Evolutionary conservation across 2,329 filamentous ascomycete genomes (phyloP), one percentile per base, ranked within the genome.

Genomic region (Tolypocladium nubicola): DNA sequence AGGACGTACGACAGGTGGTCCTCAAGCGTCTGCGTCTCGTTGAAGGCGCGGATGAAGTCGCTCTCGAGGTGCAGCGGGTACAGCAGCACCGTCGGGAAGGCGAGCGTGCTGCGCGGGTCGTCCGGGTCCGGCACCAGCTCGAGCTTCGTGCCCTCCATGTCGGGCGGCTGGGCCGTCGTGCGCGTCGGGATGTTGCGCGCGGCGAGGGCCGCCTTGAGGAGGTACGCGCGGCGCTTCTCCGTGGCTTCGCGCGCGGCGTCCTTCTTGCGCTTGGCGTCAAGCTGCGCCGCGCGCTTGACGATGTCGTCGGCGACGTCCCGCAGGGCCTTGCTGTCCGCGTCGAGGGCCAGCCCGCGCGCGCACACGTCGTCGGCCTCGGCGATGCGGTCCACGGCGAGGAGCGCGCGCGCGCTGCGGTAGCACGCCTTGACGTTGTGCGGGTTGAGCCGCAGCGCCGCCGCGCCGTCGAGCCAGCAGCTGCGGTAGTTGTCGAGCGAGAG

Each of bases 21-120:
- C 9, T 79, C 79, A 35, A 97, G 76, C 19, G 80, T 81, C 64
- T 94, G 85, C 59, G 80, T 83, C 77, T 97, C 94, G 55, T 80
- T 79, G 65, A 96, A 94, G 0, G 83, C 83, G 75, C 96, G 96
- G 72, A 99, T 82, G 65, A 99, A 94, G 71, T 99, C 94, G 1
- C 85, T 88, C 76, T 97, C 86, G 52, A 87, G 79, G 60, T 90
- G 80, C 61, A 87, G 76, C 6, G 94, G 93, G 70, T 99, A 99
- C 57, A 99, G 77, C 57, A 99, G 75, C 60, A 97, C 79, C 0
- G 87, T 80, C 0, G 94, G 94, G 66, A 97, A 89, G 3, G 78
- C 78, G 1, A 99, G 78, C 0, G 79, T 78, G 62, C 87, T 91
- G 30, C 79, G 79, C 6, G 89, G 83, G 62, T 94, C 88, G 33